Conservation (phyloP, 345 rosid species). For the Melaleuca alternifolia region DNA sequence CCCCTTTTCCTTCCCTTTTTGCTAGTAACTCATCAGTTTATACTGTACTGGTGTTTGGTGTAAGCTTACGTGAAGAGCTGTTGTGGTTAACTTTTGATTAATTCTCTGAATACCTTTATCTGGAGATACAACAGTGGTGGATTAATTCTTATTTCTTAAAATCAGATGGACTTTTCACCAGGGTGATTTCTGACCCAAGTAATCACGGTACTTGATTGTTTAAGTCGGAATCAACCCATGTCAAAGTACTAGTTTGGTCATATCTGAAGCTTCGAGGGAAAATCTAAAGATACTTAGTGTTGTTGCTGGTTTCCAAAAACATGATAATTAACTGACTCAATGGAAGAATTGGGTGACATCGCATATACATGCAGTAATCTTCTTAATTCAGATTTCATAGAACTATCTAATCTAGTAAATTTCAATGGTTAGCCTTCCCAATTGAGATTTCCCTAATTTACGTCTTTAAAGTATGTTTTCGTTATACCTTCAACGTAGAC, state of each 20-base stretch:
- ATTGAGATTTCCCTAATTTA: neutral
- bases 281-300: neutral
- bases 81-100: neutral
- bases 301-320: neutral
- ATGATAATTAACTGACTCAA: neutral
- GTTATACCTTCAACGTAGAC: neutral
- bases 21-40: neutral
- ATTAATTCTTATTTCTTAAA: neutral
- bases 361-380: neutral
- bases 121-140: neutral
- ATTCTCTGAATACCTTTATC: neutral
- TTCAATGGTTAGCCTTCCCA: neutral
- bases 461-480: neutral
- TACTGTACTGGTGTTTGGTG: neutral
- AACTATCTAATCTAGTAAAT: neutral
- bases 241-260: neutral
- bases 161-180: neutral
- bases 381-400: neutral
- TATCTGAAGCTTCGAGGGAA: neutral
- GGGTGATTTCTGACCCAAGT: neutral
- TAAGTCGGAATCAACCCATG: neutral
- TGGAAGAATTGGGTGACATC: neutral
- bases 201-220: neutral
- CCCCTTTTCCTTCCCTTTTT: neutral
- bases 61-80: neutral